Conservation (phyloP, 441 rosid species). For the Geranium incanum region DNA sequence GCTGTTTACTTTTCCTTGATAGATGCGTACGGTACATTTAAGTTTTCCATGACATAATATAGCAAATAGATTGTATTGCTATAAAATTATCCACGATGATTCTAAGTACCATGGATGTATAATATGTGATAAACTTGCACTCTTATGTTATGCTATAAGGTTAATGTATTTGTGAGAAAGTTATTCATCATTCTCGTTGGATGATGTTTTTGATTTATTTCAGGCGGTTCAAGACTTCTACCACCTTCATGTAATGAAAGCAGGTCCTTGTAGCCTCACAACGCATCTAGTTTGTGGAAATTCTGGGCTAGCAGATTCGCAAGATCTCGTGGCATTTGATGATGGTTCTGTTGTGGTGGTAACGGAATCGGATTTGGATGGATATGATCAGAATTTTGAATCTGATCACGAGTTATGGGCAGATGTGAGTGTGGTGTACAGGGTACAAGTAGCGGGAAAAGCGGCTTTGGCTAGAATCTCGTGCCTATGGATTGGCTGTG, state of each 20-base stretch:
- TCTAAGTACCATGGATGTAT: not conserved
- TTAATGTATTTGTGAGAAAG: not conserved
- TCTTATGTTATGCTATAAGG: not conserved
- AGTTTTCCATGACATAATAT: not conserved
- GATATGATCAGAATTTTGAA: conserved; percentile 46
- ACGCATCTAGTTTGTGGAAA: conserved; percentile 30
- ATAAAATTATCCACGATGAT: not conserved
- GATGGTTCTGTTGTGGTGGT: conserved; percentile 73
- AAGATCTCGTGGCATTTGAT: conserved; percentile 56
- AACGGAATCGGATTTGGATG: conserved; percentile 70
- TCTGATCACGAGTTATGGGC: conserved; percentile 56
- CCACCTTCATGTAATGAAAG: conserved; percentile 37
- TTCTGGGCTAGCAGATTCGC: conserved; percentile 26
- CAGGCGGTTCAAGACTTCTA: conserved; percentile 86
- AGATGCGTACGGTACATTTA: not conserved
- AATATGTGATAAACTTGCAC: not conserved
- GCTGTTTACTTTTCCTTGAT: not conserved
- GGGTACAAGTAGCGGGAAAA: conserved; percentile 66
- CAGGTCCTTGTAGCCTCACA: conserved; percentile 17
- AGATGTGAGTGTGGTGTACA: conserved; percentile 60
- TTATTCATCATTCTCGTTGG: not conserved
- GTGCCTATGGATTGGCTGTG: conserved; percentile 64
- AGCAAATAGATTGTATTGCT: not conserved
- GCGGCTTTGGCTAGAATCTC: conserved; percentile 82
- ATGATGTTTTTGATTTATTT: conserved; percentile 9